These are phyloP conservation scores for Inga oerstediana DNA, from an alignment of 306 rosid species.

Conservation along the genomic window DNA sequence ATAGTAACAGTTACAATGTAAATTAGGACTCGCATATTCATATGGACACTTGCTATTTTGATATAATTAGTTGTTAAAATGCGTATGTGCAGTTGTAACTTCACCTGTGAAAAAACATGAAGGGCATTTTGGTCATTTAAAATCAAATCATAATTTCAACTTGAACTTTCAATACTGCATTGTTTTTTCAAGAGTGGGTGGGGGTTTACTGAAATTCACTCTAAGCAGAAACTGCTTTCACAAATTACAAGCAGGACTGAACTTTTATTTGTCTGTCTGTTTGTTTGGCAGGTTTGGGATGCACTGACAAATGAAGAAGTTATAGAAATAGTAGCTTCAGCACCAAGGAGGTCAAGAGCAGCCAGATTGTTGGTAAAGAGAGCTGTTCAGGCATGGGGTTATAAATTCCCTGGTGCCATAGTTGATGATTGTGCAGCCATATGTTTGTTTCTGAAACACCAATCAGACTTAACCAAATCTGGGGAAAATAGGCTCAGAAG, in stretches of 20 bases:
- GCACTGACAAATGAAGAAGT: slow-evolving; percentile 78
- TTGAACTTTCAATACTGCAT: too few relatives aligned
- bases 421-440: slow-evolving; percentile 79
- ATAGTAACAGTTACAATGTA: too few relatives aligned
- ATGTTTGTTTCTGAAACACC: slow-evolving; percentile 64
- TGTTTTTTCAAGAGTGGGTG: too few relatives aligned
- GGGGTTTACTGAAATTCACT: neutral
- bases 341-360: slow-evolving; percentile 61
- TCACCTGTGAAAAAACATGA: too few relatives aligned
- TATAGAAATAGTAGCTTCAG: slow-evolving; percentile 70
- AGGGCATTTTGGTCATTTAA: too few relatives aligned
- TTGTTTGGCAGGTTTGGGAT: slow-evolving; percentile 78
- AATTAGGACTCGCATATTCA: too few relatives aligned
- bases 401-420: slow-evolving; percentile 60
- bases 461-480: slow-evolving; percentile 32
- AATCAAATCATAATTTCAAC: too few relatives aligned
- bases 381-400: slow-evolving; percentile 71
- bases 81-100: too few relatives aligned
- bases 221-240: neutral
- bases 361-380: slow-evolving; percentile 64
- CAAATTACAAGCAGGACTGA: neutral
- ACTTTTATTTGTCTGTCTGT: neutral
- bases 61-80: too few relatives aligned
- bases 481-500: slow-evolving; percentile 18
- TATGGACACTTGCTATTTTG: too few relatives aligned